Evolutionary conservation across 2,329 filamentous ascomycete genomes (phyloP), one percentile per base, ranked within the genome.

Genomic region (Ophiocordyceps sinensis): DNA sequence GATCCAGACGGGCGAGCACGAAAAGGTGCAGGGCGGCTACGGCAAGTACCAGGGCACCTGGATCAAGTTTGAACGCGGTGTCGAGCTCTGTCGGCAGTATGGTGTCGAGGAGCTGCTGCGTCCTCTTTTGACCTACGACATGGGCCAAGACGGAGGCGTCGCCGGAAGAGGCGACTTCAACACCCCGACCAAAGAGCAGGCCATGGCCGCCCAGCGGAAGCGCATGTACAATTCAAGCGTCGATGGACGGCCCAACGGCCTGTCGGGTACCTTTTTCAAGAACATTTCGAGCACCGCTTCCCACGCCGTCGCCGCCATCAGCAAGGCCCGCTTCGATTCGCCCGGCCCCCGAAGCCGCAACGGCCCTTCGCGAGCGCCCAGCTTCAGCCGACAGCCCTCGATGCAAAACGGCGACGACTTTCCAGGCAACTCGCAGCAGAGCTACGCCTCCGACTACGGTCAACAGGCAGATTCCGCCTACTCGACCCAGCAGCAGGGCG

Each of bases 21-120:
- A 98, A 61, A 98, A 98, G 63, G 89, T 98, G 3, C 91, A 98
- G 59, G 91, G 91, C 29, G 91, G 91, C 5, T 98, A 98, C 55
- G 91, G 91, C 49, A 96, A 96, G 67, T 98, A 98, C 55, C 91
- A 98, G 66, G 91, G 91, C 42, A 98, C 91, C 3, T 98, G 91
- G 91, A 94, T 98, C 55, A 85, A 83, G 55, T 96, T 94, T 55
- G 83, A 89, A 39, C 79, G 89, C 45, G 91, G 89, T 2, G 73
- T 93, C 37, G 86, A 95, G 55, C 89, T 98, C 52, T 96, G 91
- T 61, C 79, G 83, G 35, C 76, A 81, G 49, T 82, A 82, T 50
- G 77, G 74, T 11, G 85, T 91, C 28, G 83, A 89, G 58, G 84
- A 89, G 47, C 53, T 85, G 5, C 64, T 91, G 38, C 73, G 77